phyloP scores from a whole-genome alignment of 169 alveolate species.

The Eimeria necatrix region DNA sequence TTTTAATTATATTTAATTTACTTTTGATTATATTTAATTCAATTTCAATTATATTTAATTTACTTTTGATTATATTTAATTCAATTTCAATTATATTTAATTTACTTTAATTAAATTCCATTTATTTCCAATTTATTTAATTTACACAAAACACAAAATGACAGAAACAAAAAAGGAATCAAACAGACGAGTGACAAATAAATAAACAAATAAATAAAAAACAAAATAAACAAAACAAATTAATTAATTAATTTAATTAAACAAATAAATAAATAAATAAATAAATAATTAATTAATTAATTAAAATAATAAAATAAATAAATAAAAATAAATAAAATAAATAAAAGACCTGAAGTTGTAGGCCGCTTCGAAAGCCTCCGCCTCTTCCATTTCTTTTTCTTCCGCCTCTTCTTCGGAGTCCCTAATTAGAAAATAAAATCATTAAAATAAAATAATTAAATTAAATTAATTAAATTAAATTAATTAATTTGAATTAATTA shows the following conservation, averaged over 20 bases:
- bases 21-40: no score
- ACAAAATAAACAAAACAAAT: background rate
- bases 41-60: no score
- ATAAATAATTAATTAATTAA: background rate
- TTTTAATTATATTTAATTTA: no score
- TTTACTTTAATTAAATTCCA: background rate
- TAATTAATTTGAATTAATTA: no score
- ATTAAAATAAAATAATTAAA: no score
- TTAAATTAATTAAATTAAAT: no score
- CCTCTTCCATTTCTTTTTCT: slow-evolving; percentile 88
- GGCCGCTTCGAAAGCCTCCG: slow-evolving; percentile 90
- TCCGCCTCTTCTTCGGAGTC: slow-evolving; percentile 89
- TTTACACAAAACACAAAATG: background rate
- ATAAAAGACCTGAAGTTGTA: slow-evolving; percentile 89
- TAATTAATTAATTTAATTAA: no score
- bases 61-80: background rate
- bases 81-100: background rate
- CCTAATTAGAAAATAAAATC: background rate
- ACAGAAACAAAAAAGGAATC: background rate
- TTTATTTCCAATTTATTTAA: background rate
- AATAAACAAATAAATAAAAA: background rate
- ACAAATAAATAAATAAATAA: background rate
- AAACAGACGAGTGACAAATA: background rate
- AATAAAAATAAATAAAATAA: background rate
- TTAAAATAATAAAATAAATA: background rate